Conservation (phyloP, 2,329 filamentous ascomycete species). For the Periconia digitata region DNA sequence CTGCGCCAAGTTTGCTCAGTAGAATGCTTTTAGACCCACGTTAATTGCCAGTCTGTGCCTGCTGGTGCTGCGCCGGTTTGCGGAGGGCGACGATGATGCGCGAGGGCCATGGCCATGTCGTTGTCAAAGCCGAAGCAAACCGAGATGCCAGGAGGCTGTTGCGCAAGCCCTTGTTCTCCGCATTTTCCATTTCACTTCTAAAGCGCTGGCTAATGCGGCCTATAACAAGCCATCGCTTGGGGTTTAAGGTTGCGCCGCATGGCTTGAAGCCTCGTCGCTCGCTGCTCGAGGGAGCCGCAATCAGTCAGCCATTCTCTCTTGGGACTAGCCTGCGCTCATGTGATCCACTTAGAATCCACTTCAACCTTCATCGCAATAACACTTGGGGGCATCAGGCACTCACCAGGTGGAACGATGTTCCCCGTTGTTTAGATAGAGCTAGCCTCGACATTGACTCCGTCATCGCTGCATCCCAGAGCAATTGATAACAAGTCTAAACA, state of each 20-base stretch:
- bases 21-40: not conserved
- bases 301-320: not conserved
- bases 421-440: not conserved
- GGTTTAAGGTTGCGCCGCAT: not conserved
- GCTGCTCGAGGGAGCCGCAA: not conserved
- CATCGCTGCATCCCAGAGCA: not conserved
- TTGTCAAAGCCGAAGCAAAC: constrained; percentile 18
- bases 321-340: not conserved
- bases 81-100: not conserved
- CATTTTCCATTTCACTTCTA: not conserved
- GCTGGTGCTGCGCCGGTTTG: not conserved
- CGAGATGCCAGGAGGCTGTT: constrained; percentile 20
- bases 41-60: not conserved
- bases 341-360: not conserved
- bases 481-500: not conserved
- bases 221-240: not conserved
- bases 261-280: not conserved
- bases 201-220: not conserved
- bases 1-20: not conserved
- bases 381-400: not conserved
- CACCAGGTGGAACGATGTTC: not conserved
- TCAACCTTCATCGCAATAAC: no score
- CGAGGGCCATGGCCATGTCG: not conserved
- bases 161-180: not conserved
- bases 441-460: not conserved